A percentile compares a stretch with the other conserved stretches of the same genome.
These are phyloP conservation scores for Solanum pimpinellifolium DNA, from an alignment of 257 asterid genomes.

Conservation along the genomic window DNA sequence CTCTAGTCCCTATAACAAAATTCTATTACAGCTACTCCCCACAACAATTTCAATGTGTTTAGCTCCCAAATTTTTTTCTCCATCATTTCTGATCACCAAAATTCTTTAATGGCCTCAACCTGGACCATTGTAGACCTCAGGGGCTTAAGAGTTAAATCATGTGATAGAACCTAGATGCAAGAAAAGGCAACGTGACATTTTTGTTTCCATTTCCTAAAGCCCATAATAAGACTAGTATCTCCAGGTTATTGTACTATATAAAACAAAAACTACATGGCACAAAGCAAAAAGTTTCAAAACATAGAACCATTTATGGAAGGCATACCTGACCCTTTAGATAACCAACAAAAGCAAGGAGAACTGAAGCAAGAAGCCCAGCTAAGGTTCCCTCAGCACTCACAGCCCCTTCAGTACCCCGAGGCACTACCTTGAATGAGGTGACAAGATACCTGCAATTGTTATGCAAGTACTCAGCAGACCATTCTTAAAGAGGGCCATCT, in stretches of 20 bases:
- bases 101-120: background rate
- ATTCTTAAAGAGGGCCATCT: background rate
- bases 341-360: constrained; percentile 69
- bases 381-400: constrained; percentile 88
- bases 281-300: background rate
- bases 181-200: background rate
- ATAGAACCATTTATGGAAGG: background rate
- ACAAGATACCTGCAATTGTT: constrained; percentile 52
- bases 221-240: background rate
- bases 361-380: constrained; percentile 75
- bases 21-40: background rate
- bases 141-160: background rate
- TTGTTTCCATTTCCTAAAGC: background rate
- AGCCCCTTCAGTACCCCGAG: constrained; percentile 98
- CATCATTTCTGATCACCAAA: background rate
- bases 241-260: background rate
- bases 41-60: background rate
- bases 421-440: constrained; percentile 90
- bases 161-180: background rate
- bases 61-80: background rate
- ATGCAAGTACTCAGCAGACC: background rate
- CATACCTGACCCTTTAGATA: constrained; percentile 57
- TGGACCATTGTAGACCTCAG: background rate
- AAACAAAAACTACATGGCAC: background rate
- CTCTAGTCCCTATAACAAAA: background rate